phyloP scores from a whole-genome alignment of 306 rosid genomes.

The Fragaria vesca region DNA sequence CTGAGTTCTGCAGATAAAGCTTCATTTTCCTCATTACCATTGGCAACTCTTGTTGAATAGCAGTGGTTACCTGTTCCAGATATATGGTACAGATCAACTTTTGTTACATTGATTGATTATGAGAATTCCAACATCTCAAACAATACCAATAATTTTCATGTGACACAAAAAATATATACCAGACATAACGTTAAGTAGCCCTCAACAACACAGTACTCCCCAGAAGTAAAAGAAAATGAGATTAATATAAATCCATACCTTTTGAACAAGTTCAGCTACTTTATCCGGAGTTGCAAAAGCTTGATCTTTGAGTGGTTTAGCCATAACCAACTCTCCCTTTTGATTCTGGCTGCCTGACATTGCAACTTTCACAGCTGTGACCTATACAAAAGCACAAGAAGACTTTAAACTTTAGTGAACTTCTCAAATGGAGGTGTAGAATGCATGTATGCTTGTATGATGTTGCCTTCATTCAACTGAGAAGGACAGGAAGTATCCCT shows the following conservation, averaged over 20 bases:
- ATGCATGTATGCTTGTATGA: neutral
- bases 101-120: neutral
- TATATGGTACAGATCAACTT: slow-evolving; percentile 25
- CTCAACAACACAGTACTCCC: neutral
- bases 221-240: neutral
- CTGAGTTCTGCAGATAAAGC: slow-evolving; percentile 86
- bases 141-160: neutral
- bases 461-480: neutral
- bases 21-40: slow-evolving; percentile 78
- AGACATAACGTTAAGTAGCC: neutral
- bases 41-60: slow-evolving; percentile 83
- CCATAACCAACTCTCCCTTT: slow-evolving; percentile 64
- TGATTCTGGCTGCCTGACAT: slow-evolving; percentile 71
- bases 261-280: slow-evolving; percentile 88
- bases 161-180: neutral
- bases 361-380: slow-evolving; percentile 92
- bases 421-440: neutral
- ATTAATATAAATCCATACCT: slow-evolving; percentile 45
- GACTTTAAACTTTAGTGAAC: neutral
- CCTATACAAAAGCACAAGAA: slow-evolving; percentile 49
- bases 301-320: slow-evolving; percentile 84
- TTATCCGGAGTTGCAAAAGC: slow-evolving; percentile 97
- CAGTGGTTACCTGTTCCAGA: slow-evolving; percentile 63
- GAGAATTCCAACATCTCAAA: neutral
- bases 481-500: neutral